Evolutionary conservation across 1,284 basidiomycete genomes (phyloP), one percentile per base, ranked within the genome.

Genomic region (Xanthoconium separans): DNA sequence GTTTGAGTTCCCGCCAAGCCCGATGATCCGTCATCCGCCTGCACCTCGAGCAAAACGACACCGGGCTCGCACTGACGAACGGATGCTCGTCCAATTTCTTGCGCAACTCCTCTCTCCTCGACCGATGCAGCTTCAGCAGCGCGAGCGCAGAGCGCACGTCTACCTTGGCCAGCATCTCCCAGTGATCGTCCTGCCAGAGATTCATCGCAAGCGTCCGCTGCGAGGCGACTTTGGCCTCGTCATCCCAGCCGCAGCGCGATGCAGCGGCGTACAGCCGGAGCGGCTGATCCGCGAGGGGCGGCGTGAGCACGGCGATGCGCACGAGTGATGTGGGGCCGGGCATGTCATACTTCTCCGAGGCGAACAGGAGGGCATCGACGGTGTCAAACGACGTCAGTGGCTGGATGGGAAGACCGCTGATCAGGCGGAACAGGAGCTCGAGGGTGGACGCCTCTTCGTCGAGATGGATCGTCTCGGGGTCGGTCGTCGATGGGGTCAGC

Each of bases 311-410:
- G 11, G 80, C 73, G 24, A 80, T 76, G 30, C 81, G 81, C 42
- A 84, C 65, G 59, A 84, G 76, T 7, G 81, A 83, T 54, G 75
- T 70, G 1, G 84, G 81, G 0, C 83, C 84, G 0, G 81, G 77
- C 79, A 84, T 85, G 45, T 86, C 84, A 64, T 85, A 86, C 61
- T 85, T 85, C 59, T 87, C 84, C 0, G 83, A 79, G 0, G 82
- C 82, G 53, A 75, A 82, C 12, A 87, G 70, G 20, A 87, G 62
- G 4, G 75, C 70, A 52, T 85, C 83, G 54, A 86, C 66, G 33
- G 68, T 58, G 59, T 84, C 82, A 62, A 78, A 80, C 1, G 77
- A 74, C 44, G 74, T 70, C n/a, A 83, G 68, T 4, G 72, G 69
- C 18, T 76, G 70, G 20, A 86, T 73, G 2, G 79, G 75, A 16